Evolutionary conservation across 2,329 filamentous ascomycete genomes (phyloP).

Genomic region (Canariomyces notabilis): DNA sequence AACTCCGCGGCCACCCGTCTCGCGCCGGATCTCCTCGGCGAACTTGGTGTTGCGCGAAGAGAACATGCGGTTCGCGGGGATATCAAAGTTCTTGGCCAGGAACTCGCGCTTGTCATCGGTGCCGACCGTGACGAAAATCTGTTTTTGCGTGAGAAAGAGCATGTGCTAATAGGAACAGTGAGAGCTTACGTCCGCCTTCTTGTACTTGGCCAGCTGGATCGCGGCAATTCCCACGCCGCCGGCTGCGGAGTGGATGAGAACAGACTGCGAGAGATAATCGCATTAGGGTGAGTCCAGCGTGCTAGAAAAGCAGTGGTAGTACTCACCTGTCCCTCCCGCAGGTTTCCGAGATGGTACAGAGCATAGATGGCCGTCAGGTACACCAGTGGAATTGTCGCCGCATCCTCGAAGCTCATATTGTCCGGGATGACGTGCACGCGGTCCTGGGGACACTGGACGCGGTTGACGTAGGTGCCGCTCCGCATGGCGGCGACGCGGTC

Average conservation of each 20-base stretch:
- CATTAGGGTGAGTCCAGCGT: background rate
- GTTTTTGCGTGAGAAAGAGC: background rate
- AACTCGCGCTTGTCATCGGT: constrained; percentile 29
- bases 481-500: constrained; percentile 10
- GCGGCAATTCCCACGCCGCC: constrained; percentile 25
- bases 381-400: constrained; percentile 30
- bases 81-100: constrained; percentile 25
- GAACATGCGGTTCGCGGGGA: constrained; percentile 32
- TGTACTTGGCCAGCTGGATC: constrained; percentile 21
- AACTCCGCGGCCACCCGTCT: constrained; percentile 28
- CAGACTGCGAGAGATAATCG: constrained; percentile 14
- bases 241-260: constrained; percentile 27
- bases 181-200: constrained; percentile 11
- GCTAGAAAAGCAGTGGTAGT: background rate
- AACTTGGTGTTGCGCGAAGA: constrained; percentile 29
- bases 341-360: constrained; percentile 26
- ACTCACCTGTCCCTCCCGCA: constrained; percentile 23
- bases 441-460: background rate
- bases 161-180: background rate
- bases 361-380: constrained; percentile 30
- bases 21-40: constrained; percentile 21
- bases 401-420: constrained; percentile 31
- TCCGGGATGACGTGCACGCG: constrained; percentile 25
- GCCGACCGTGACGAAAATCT: constrained; percentile 31
- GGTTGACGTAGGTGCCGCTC: constrained; percentile 14